Percentiles rank a stretch among this genome's conserved stretches.
These are phyloP conservation scores for Rhododendron mucronatum DNA, from an alignment of 148 eudicot genomes.

Conservation along the genomic window DNA sequence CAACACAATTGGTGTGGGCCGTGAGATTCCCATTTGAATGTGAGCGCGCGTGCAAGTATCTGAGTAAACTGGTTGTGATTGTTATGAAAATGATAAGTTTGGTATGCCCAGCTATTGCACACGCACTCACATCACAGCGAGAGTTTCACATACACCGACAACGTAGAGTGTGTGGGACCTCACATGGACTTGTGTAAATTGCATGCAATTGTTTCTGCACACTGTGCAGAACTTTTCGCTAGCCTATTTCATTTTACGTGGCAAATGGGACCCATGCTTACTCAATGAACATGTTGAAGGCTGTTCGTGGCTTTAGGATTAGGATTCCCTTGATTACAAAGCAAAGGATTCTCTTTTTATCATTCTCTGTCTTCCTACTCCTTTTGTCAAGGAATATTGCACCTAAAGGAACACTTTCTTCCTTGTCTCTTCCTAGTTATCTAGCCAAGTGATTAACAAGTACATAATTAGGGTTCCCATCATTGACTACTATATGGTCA, in stretches of 20 bases:
- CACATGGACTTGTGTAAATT: neutral
- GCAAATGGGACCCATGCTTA: slow-evolving; percentile 6
- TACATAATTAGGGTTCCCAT: neutral
- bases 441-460: neutral
- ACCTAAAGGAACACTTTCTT: neutral
- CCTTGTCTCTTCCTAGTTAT: neutral
- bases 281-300: neutral
- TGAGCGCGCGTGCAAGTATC: neutral
- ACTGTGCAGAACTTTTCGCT: neutral
- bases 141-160: neutral
- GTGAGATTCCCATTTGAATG: neutral
- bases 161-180: neutral
- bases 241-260: neutral
- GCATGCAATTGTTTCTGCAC: neutral
- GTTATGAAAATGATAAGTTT: neutral
- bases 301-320: neutral
- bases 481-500: neutral
- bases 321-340: neutral
- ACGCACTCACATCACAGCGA: neutral
- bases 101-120: neutral
- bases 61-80: neutral
- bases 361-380: neutral
- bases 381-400: neutral
- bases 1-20: too few species aligned
- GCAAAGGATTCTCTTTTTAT: neutral